Percentiles rank a stretch among this genome's conserved stretches.
Conservation (phyloP, 2,329 filamentous ascomycete species). For the Botrytis byssoidea region DNA sequence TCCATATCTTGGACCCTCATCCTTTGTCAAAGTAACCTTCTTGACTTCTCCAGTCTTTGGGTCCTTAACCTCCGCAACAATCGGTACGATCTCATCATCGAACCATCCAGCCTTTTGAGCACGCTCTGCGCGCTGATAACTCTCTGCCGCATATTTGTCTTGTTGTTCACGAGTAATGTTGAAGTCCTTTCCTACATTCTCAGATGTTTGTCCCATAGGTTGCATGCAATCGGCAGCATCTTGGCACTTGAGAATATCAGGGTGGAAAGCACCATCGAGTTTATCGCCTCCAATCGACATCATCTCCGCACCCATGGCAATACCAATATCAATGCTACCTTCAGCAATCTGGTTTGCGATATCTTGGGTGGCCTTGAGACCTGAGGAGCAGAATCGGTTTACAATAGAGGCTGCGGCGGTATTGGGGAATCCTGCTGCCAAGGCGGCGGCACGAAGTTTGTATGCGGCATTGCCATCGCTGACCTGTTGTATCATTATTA, state of each 20-base stretch:
- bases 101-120: slow-evolving; percentile 91
- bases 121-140: slow-evolving; percentile 79
- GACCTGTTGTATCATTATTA: slow-evolving; percentile 52
- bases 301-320: slow-evolving; percentile 84
- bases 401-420: slow-evolving; percentile 77
- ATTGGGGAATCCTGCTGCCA: slow-evolving; percentile 92
- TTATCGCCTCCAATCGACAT: slow-evolving; percentile 77
- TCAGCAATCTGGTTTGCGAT: slow-evolving; percentile 82
- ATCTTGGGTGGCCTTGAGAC: slow-evolving; percentile 91
- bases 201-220: slow-evolving; percentile 97
- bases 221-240: slow-evolving; percentile 84
- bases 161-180: slow-evolving; percentile 75
- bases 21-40: slow-evolving; percentile 74
- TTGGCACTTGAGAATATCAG: slow-evolving; percentile 70
- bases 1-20: slow-evolving; percentile 88
- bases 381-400: slow-evolving; percentile 97
- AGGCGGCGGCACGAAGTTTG: slow-evolving; percentile 82
- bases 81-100: slow-evolving; percentile 90
- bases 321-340: slow-evolving; percentile 81
- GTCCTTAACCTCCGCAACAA: slow-evolving; percentile 78
- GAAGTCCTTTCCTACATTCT: slow-evolving; percentile 93
- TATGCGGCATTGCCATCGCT: slow-evolving; percentile 84
- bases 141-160: slow-evolving; percentile 83
- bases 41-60: slow-evolving; percentile 76
- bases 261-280: slow-evolving; percentile 71